These are phyloP conservation scores for Patellaria atrata DNA, from an alignment of 495 filamentous ascomycete species.

Conservation along the genomic window DNA sequence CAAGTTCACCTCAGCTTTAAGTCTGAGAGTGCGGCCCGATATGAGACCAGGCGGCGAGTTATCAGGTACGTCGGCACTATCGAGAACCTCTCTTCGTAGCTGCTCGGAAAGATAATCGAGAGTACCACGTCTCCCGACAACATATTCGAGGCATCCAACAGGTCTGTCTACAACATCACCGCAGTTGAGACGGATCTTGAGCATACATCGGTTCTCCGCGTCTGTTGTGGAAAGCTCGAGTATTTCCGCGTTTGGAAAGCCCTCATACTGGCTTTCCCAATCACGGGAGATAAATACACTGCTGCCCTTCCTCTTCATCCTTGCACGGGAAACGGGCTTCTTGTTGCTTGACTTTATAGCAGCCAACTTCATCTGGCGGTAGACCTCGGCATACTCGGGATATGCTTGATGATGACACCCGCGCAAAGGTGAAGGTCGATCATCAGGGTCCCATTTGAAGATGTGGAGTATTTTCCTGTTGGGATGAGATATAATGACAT, in stretches of 20 bases:
- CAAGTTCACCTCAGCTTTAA: constrained; percentile 37
- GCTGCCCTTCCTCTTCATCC: constrained; percentile 26
- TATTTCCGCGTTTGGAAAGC: constrained; percentile 43
- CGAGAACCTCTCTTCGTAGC: constrained; percentile 39
- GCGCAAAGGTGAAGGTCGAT: constrained; percentile 42
- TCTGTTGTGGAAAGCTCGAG: constrained; percentile 25
- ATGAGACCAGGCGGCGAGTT: constrained; percentile 22
- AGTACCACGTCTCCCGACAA: constrained; percentile 45
- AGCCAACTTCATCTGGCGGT: constrained; percentile 47
- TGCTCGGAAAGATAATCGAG: constrained; percentile 37
- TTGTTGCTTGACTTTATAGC: constrained; percentile 21
- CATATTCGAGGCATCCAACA: constrained; percentile 42
- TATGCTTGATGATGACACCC: constrained; percentile 52
- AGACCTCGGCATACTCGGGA: constrained; percentile 51
- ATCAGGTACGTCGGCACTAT: constrained; percentile 15
- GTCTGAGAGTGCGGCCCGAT: constrained; percentile 42
- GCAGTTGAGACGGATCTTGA: constrained; percentile 35
- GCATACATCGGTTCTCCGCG: constrained; percentile 17
- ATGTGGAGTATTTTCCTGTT: constrained; percentile 44
- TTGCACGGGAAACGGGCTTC: constrained; percentile 1
- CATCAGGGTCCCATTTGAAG: constrained; percentile 46
- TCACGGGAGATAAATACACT: constrained; percentile 30
- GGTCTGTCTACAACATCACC: constrained; percentile 32
- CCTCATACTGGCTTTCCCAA: constrained; percentile 43
- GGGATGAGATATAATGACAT: constrained; percentile 42